Percentiles rank a stretch among this genome's conserved stretches.
These are phyloP conservation scores for Panus rudis DNA, from an alignment of 768 basidiomycete species.

Conservation along the genomic window DNA sequence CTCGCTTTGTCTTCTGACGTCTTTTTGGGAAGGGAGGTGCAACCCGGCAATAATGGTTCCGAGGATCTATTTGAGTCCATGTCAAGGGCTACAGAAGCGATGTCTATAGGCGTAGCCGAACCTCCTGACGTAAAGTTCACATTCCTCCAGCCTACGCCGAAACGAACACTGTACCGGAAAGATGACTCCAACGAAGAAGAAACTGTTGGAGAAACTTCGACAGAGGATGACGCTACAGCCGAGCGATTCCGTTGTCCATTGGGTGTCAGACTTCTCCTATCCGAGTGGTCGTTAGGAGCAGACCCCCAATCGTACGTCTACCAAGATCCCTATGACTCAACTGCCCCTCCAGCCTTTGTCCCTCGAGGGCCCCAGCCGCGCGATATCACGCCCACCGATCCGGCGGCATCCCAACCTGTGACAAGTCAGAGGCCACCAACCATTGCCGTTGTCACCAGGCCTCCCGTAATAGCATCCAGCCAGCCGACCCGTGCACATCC, in stretches of 20 bases:
- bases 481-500: constrained; percentile 8
- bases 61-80: constrained; percentile 42
- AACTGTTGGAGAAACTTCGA: not conserved
- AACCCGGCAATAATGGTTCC: constrained; percentile 33
- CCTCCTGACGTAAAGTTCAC: constrained; percentile 56
- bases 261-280: constrained; percentile 57
- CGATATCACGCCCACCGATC: not conserved
- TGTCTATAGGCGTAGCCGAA: constrained; percentile 44
- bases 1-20: constrained; percentile 51
- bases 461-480: constrained; percentile 12
- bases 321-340: constrained; percentile 44
- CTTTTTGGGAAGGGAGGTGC: too few relatives aligned
- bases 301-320: constrained; percentile 46
- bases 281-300: constrained; percentile 58
- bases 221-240: constrained; percentile 4
- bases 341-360: not conserved
- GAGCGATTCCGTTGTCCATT: constrained; percentile 29
- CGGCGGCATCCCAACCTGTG: not conserved
- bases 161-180: constrained; percentile 15
- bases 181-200: constrained; percentile 21
- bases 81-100: constrained; percentile 40
- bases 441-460: constrained; percentile 25
- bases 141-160: constrained; percentile 47
- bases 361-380: not conserved
- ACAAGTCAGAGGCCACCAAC: not conserved